A percentile compares a stretch with the other conserved stretches of the same genome.
Conservation (phyloP, 1,139 yeast species). For the Debaryomyces nepalensis region DNA sequence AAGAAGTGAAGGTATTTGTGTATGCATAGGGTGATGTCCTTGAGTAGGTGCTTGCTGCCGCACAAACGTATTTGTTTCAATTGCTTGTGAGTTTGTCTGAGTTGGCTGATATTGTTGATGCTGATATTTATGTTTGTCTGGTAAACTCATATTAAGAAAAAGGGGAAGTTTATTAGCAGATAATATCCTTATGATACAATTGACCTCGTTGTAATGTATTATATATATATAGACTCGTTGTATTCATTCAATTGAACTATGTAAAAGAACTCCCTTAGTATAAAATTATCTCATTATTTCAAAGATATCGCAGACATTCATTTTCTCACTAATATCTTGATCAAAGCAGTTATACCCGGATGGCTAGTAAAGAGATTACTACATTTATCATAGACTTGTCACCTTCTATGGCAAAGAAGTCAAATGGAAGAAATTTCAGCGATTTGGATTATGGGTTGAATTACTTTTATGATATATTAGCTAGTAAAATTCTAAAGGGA, state of each 20-base stretch:
- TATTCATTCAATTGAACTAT: slow-evolving; percentile 5
- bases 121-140: slow-evolving; percentile 11
- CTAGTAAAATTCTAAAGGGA: slow-evolving; percentile 50
- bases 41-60: slow-evolving; percentile 8
- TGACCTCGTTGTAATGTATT: not conserved
- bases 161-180: not conserved
- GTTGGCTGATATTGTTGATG: slow-evolving; percentile 5
- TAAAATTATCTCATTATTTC: not conserved
- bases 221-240: not conserved
- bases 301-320: not conserved
- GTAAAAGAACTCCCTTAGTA: not conserved
- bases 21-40: not conserved
- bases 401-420: slow-evolving; percentile 41
- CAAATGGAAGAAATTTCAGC: slow-evolving; percentile 24
- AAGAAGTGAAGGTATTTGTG: slow-evolving; percentile 4
- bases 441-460: slow-evolving; percentile 44
- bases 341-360: slow-evolving; percentile 12
- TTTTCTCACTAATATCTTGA: not conserved
- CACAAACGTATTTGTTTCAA: not conserved
- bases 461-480: slow-evolving; percentile 47
- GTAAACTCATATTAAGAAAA: slow-evolving; percentile 11
- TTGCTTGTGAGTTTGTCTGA: slow-evolving; percentile 4
- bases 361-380: slow-evolving; percentile 53
- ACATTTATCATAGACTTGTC: slow-evolving; percentile 59
- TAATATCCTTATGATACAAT: not conserved